Percentiles rank a stretch among this genome's conserved stretches.
phyloP scores from a whole-genome alignment of 345 rosid species.

The Carallia brachiata region DNA sequence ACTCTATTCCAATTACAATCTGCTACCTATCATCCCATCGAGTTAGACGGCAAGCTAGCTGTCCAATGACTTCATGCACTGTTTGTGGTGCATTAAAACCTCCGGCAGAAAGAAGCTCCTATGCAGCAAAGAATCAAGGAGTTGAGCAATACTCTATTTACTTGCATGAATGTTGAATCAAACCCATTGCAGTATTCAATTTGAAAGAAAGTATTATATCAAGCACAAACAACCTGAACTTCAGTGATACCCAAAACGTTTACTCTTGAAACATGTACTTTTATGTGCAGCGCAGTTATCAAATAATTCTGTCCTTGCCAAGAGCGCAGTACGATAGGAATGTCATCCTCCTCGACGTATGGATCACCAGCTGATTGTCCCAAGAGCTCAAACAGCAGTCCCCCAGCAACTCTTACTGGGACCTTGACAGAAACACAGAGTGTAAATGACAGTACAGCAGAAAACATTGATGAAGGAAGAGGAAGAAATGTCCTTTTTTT shows the following conservation, averaged over 20 bases:
- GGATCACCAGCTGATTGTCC: constrained; percentile 99
- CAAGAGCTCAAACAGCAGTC: constrained; percentile 88
- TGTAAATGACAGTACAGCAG: constrained; percentile 9
- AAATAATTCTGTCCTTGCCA: constrained; percentile 97
- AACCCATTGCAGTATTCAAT: not conserved
- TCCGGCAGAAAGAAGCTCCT: constrained; percentile 88
- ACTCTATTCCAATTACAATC: too few species aligned
- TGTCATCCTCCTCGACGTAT: constrained; percentile 80
- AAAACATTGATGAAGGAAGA: not conserved
- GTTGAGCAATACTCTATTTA: constrained; percentile 13
- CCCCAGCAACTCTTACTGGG: constrained; percentile 98
- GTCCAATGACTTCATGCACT: constrained; percentile 85
- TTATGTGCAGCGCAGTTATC: constrained; percentile 74
- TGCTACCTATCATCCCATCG: constrained; percentile 96
- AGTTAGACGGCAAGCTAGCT: constrained; percentile 67
- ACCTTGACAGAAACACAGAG: constrained; percentile 41
- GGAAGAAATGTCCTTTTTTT: not conserved
- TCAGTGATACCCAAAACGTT: constrained; percentile 82
- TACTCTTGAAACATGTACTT: constrained; percentile 52
- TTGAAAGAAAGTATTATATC: constrained; percentile 11
- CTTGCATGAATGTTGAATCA: not conserved
- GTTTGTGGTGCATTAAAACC: constrained; percentile 82
- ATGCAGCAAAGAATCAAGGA: constrained; percentile 10
- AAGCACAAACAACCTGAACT: constrained; percentile 70
- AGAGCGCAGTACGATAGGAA: constrained; percentile 83